Evolutionary conservation across 176 grass and related monocot genomes (phyloP).

Genomic region (Oryza glaberrima): DNA sequence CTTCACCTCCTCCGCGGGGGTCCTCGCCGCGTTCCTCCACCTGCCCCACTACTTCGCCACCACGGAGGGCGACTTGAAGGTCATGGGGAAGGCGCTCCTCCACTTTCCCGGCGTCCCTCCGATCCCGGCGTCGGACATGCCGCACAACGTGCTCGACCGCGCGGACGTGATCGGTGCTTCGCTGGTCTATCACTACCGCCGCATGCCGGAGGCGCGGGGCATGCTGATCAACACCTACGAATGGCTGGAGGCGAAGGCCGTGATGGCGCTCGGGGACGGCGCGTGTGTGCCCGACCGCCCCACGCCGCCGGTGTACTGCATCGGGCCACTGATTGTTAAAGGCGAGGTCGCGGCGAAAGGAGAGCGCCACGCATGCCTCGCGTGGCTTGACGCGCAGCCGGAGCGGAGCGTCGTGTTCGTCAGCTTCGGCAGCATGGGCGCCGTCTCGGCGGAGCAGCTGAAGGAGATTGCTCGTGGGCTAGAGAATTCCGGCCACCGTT

Average conservation of each 20-base stretch:
- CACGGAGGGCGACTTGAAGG: slow-evolving; percentile 27
- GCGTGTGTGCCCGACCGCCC: neutral
- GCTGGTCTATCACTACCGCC: slow-evolving; percentile 17
- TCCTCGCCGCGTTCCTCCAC: slow-evolving; percentile 53
- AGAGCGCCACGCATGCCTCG: slow-evolving; percentile 48
- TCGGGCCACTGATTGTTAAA: slow-evolving; percentile 54
- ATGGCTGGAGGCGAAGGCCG: slow-evolving; percentile 39
- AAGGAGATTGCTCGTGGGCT: slow-evolving; percentile 52
- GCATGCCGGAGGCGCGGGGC: slow-evolving; percentile 38
- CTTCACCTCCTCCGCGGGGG: slow-evolving; percentile 42
- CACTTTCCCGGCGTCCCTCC: slow-evolving; percentile 52
- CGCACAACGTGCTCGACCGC: slow-evolving; percentile 32
- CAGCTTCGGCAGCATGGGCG: slow-evolving; percentile 64
- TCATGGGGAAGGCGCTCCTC: slow-evolving; percentile 46
- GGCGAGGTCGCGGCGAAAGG: neutral
- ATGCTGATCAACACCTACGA: slow-evolving; percentile 65
- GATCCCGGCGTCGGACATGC: slow-evolving; percentile 52
- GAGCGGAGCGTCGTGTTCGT: slow-evolving; percentile 56
- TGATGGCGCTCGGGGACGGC: slow-evolving; percentile 28
- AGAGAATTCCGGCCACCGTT: slow-evolving; percentile 54
- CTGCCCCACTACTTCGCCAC: slow-evolving; percentile 41
- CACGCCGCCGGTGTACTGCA: slow-evolving; percentile 60
- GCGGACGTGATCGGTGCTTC: neutral
- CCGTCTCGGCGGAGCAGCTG: slow-evolving; percentile 45
- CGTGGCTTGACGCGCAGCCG: slow-evolving; percentile 69